phyloP scores from a whole-genome alignment of 2,329 filamentous ascomycete species.

The Sporothrix sp. region DNA sequence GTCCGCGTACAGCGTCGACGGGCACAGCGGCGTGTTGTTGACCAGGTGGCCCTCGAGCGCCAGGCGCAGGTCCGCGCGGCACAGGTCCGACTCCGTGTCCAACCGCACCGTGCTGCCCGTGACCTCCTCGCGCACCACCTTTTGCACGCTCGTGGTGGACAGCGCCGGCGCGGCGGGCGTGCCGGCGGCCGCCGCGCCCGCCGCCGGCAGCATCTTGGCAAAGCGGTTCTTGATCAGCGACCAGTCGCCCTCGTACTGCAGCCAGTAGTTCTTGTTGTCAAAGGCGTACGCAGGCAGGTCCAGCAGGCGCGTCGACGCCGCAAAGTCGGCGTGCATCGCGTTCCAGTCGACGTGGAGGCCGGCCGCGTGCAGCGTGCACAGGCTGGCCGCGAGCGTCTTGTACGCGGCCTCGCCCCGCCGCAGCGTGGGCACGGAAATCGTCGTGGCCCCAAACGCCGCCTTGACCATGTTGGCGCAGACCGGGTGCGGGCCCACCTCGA shows the following conservation, averaged over 20 bases:
- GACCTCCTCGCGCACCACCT: conserved; percentile 52
- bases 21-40: conserved; percentile 56
- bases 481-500: conserved; percentile 67
- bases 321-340: conserved; percentile 52
- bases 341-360: conserved; percentile 60
- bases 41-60: conserved; percentile 56
- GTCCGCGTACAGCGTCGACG: conserved; percentile 45
- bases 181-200: conserved; percentile 22
- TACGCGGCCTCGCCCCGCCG: conserved; percentile 53
- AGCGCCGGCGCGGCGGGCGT: conserved; percentile 44
- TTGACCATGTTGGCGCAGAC: conserved; percentile 61
- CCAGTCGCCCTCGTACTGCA: conserved; percentile 59
- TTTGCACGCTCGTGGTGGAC: conserved; percentile 56
- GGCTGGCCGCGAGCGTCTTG: conserved; percentile 50
- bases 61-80: conserved; percentile 51
- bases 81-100: conserved; percentile 56
- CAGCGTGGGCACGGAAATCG: conserved; percentile 49
- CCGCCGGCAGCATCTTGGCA: conserved; percentile 23
- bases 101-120: conserved; percentile 49
- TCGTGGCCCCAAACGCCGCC: conserved; percentile 46
- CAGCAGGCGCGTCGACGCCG: conserved; percentile 37
- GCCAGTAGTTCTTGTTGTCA: conserved; percentile 63
- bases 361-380: conserved; percentile 49
- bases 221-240: conserved; percentile 59
- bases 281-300: conserved; percentile 61